These are phyloP conservation scores for Aureobasidium sp. DNA, from an alignment of 2,329 filamentous ascomycete species.

Conservation along the genomic window DNA sequence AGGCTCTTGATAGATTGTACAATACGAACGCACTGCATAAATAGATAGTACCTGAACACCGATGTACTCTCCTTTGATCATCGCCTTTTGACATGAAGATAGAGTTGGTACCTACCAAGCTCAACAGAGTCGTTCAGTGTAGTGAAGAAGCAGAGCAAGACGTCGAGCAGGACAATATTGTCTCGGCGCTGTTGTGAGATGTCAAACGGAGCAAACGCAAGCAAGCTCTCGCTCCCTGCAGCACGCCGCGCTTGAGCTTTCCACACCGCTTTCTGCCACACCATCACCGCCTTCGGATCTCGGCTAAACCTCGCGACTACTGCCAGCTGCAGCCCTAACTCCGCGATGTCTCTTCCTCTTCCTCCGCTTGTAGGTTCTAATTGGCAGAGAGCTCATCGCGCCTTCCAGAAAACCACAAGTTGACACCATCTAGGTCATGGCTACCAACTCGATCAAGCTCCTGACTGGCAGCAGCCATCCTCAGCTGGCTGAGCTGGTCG, in stretches of 20 bases:
- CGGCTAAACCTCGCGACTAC: neutral
- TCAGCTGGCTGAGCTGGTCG: slow-evolving; percentile 62
- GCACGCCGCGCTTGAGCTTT: neutral
- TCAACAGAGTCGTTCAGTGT: neutral
- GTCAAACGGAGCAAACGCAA: neutral
- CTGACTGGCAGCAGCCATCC: slow-evolving; percentile 71
- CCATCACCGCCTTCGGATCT: neutral
- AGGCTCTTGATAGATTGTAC: neutral
- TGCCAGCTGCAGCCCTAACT: neutral
- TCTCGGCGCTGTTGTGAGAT: neutral
- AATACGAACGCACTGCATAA: neutral
- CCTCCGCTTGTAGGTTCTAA: neutral
- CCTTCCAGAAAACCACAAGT: neutral
- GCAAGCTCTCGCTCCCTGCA: neutral
- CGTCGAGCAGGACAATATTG: neutral
- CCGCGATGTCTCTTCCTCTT: neutral
- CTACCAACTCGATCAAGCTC: slow-evolving; percentile 67
- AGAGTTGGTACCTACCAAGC: neutral
- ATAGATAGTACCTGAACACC: neutral
- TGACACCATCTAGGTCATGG: slow-evolving; percentile 42
- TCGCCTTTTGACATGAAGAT: neutral
- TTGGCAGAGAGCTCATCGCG: neutral
- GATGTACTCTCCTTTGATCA: neutral
- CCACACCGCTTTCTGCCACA: neutral
- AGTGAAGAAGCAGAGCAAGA: neutral